Base-by-base conservation (phyloP, 2,329 filamentous ascomycete species). In the Lachnellula occidentalis region DNA sequence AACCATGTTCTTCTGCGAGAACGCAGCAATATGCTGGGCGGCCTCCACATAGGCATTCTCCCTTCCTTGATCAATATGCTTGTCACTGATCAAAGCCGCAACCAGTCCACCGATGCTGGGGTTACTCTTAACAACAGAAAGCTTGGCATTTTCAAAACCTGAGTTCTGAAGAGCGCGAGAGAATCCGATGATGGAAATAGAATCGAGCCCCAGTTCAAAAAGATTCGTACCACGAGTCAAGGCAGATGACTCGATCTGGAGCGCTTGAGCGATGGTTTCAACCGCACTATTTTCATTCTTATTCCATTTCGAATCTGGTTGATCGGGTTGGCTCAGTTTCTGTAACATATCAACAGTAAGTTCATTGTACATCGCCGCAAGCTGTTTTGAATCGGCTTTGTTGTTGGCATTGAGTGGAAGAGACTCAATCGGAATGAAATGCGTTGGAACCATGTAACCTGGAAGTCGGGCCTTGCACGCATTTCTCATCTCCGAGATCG, bases 371-470 rank as follows among this genome's bases (percentile, higher is more conserved):
- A 95, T 71, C 0, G 72, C 70, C 54, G 80, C 85, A 2, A 96
- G 72, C 36, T 77, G 75, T 64, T 87, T 92, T 6, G 78, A 77
- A 64, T 96, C 91, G 0, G 87, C 86, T 67, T 96, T 96, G 71
- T 96, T 96, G 69, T 96, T 96, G 6, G 88, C 75, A 1, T 90
- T 95, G 0, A 96, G 75, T 0, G 92, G 92, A 51, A 96, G 83
- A 7, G 74, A 77, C 0, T 83, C 78, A 7, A 96, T 72, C 3
- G 80, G 80, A 22, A 96, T 74, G 55, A 95, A 83, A 65, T 94
- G 89, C 0, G 90, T 92, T 0, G 92, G 92, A 2, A 96, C 81
- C 92, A 96, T 96, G 68, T 96, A 96, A 0, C 79, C 80, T 0
- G 92, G 88, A 3, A 96, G 77, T 21, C 76, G 82, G 2, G 80